phyloP scores from a whole-genome alignment of 345 rosid genomes.

The Euphorbia pulcherrima region DNA sequence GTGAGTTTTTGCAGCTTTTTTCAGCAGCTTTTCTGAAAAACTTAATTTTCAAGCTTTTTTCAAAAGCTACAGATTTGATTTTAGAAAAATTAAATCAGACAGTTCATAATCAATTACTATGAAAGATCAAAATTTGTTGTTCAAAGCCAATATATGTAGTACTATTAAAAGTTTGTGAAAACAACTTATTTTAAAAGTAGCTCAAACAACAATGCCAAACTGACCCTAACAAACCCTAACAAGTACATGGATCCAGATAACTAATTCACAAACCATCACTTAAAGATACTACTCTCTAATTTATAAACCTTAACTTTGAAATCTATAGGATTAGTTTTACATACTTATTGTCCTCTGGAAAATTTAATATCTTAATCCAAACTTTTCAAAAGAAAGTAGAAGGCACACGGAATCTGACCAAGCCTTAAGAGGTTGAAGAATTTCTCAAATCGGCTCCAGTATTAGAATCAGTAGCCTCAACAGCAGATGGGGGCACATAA shows the following conservation, averaged over 20 bases:
- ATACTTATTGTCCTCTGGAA: neutral
- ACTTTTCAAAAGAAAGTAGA: neutral
- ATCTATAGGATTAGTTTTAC: neutral
- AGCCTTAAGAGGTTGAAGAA: conserved; percentile 35
- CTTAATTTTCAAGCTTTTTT: no score
- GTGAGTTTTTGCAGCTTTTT: no score
- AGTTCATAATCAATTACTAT: no score
- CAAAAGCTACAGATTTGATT: no score
- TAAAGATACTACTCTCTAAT: neutral
- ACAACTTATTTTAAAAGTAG: no score
- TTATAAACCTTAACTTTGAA: neutral
- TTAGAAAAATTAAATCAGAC: no score
- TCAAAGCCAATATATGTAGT: no score
- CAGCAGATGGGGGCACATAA: conserved; percentile 46
- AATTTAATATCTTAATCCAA: neutral
- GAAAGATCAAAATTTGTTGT: no score
- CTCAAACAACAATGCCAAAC: no score
- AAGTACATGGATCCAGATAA: neutral
- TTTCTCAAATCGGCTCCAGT: conserved; percentile 13
- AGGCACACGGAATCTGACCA: neutral
- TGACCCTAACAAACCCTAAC: no score
- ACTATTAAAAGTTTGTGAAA: no score
- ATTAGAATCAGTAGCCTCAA: conserved; percentile 14
- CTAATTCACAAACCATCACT: neutral
- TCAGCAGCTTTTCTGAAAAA: no score